Evolutionary conservation across 805 yeast species (phyloP).

Genomic region (Candida takata): DNA sequence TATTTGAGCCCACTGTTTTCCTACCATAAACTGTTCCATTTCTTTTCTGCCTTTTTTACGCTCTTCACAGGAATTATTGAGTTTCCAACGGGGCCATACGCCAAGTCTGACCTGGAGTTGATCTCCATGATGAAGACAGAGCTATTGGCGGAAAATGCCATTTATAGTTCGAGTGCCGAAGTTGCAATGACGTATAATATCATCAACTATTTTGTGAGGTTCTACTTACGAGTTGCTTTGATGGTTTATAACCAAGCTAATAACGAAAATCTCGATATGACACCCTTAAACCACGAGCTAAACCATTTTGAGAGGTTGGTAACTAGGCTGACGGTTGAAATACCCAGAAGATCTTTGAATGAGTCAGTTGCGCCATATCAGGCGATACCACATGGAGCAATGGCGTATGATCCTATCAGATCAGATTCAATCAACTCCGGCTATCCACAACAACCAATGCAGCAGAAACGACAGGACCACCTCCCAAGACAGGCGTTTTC

Average conservation of each 20-base stretch:
- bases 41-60: conserved; percentile 21
- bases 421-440: too few species aligned
- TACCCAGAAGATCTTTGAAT: neutral
- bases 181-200: conserved; percentile 3
- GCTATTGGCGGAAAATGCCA: conserved; percentile 1
- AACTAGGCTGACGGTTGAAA: neutral
- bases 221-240: conserved; percentile 17
- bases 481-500: too few species aligned
- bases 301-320: conserved; percentile 4
- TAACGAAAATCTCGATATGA: conserved; percentile 3
- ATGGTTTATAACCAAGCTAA: conserved; percentile 14
- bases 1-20: conserved; percentile 8
- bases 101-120: conserved; percentile 10
- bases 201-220: conserved; percentile 12
- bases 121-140: conserved; percentile 7
- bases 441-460: too few species aligned
- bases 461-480: too few species aligned
- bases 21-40: conserved; percentile 13
- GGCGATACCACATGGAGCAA: too few species aligned
- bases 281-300: conserved; percentile 5
- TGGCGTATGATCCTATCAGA: too few species aligned
- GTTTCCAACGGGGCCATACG: conserved; percentile 11
- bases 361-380: neutral
- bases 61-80: conserved; percentile 20
- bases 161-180: neutral